Evolutionary conservation across 371 early-diverging fungal species (phyloP).

Genomic region (Mucor racemosus): DNA sequence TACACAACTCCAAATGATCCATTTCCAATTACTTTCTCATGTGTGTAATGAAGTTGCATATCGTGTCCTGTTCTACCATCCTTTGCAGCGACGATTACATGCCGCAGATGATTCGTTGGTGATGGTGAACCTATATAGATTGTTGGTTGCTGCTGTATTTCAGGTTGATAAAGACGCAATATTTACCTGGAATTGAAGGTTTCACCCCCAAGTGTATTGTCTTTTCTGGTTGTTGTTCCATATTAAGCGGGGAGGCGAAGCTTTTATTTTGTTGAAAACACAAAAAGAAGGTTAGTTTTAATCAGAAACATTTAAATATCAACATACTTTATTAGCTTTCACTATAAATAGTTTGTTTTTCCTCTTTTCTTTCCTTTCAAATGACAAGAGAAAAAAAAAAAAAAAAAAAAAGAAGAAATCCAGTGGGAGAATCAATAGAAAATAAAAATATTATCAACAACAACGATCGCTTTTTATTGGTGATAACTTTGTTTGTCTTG

Average conservation of each 20-base stretch:
- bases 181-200: conserved; percentile 8
- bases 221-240: conserved; percentile 16
- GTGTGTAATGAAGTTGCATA: conserved; percentile 85
- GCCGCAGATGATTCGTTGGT: conserved; percentile 20
- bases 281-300: not conserved
- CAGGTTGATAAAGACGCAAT: not conserved
- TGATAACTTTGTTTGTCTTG: not conserved
- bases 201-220: conserved; percentile 16
- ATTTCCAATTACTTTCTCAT: conserved; percentile 90
- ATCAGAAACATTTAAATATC: not conserved
- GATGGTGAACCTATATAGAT: conserved; percentile 11
- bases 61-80: conserved; percentile 87
- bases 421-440: not conserved
- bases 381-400: not conserved
- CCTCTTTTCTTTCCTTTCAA: not conserved
- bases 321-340: not conserved
- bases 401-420: conserved; percentile 13
- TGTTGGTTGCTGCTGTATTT: not conserved
- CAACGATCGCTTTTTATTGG: not conserved
- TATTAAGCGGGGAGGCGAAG: not conserved
- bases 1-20: conserved; percentile 98
- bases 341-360: not conserved
- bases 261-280: not conserved
- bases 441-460: not conserved
- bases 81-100: conserved; percentile 68